A percentile compares a stretch with the other conserved stretches of the same genome.
Conservation (phyloP, 306 rosid species). For the Acacia melanoxylon region DNA sequence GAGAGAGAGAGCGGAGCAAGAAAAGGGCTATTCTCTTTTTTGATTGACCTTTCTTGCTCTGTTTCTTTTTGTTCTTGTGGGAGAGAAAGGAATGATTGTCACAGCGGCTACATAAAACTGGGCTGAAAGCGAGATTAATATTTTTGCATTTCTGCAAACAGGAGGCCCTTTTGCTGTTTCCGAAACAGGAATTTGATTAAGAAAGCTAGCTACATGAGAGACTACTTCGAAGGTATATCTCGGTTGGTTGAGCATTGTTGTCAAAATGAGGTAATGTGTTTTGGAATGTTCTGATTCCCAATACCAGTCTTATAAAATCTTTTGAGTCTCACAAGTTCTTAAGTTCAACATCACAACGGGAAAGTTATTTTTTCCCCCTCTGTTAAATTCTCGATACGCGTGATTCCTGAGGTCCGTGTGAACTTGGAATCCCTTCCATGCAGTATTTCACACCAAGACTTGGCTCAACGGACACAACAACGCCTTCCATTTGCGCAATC, state of each 20-base stretch:
- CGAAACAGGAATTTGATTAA: neutral
- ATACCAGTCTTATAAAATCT: neutral
- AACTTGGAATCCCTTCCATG: constrained; percentile 13
- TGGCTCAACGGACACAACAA: neutral
- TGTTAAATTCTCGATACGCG: constrained; percentile 22
- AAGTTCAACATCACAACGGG: neutral
- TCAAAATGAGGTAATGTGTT: constrained; percentile 39
- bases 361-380: neutral
- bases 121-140: constrained; percentile 26
- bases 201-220: constrained; percentile 9
- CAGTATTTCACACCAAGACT: constrained; percentile 14
- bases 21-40: constrained; percentile 19
- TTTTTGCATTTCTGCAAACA: neutral
- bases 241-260: constrained; percentile 32
- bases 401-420: constrained; percentile 30
- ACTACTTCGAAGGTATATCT: neutral
- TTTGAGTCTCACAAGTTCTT: neutral
- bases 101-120: neutral
- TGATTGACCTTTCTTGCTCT: constrained; percentile 16
- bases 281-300: constrained; percentile 29
- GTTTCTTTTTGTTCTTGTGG: constrained; percentile 9
- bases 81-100: constrained; percentile 21
- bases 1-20: neutral
- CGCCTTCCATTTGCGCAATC: neutral
- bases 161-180: neutral